These are phyloP conservation scores for Rhynchospora tenuis DNA, from an alignment of 176 grass and related monocot genomes.

Conservation along the genomic window DNA sequence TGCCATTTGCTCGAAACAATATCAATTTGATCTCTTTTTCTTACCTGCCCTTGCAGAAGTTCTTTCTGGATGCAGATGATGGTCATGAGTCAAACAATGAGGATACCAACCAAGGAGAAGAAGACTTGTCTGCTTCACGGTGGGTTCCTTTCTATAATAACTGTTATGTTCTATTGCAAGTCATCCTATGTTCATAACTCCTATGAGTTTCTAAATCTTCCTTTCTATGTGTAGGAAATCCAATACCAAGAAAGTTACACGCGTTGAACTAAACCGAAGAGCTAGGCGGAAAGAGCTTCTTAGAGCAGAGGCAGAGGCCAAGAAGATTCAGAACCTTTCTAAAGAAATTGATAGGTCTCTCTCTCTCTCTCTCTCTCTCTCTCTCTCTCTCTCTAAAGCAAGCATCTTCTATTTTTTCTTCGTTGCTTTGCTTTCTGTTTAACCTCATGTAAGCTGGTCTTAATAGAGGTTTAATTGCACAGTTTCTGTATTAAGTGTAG, in stretches of 20 bases:
- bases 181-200: background rate
- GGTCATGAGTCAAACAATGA: slow-evolving; percentile 32
- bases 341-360: slow-evolving; percentile 88
- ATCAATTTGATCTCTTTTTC: background rate
- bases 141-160: slow-evolving; percentile 10
- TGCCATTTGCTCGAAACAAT: background rate
- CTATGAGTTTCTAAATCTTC: background rate
- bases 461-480: background rate
- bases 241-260: slow-evolving; percentile 78
- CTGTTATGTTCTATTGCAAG: background rate
- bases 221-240: slow-evolving; percentile 41
- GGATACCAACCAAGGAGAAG: slow-evolving; percentile 31
- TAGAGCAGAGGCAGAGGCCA: slow-evolving; percentile 51
- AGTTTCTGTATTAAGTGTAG: background rate
- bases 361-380: slow-evolving; percentile 8
- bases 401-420: background rate
- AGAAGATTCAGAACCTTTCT: slow-evolving; percentile 54
- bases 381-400: background rate
- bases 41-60: slow-evolving; percentile 45
- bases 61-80: slow-evolving; percentile 85
- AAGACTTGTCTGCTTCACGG: slow-evolving; percentile 40
- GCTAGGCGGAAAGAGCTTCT: slow-evolving; percentile 73
- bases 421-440: background rate
- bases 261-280: slow-evolving; percentile 77
- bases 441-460: background rate